Evolutionary conservation across 257 asterid genomes (phyloP), one percentile per base, ranked within the genome.

Genomic region (Penstemon newberryi): DNA sequence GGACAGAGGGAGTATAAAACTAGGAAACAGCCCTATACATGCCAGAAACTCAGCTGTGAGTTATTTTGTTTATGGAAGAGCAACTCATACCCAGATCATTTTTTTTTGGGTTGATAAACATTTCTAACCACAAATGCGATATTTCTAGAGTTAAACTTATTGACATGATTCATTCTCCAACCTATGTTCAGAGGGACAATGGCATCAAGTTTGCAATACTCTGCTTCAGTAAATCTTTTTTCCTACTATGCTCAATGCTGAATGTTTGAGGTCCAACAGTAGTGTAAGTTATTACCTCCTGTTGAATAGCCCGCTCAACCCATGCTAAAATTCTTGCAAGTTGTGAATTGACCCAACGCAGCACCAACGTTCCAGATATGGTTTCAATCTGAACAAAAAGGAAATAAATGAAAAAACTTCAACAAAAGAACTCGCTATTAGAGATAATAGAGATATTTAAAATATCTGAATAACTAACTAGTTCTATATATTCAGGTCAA

Each of bases 301-400:
- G 97, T 66, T 87, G 90, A 76, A 90, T 76, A 71, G 90, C 97
- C 67, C 99, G 92, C 79, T 89, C 96, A 76, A 90, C 95, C 99
- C 99, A 93, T 71, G 83, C 84, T 67, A 84, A 76, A 66, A 93
- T 79, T 82, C 97, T 87, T 58, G 89, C 89, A 73, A 93, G 96
- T 74, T 93, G 99, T 11, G 99, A 78, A 79, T 93, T 93, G 73
- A 93, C 89, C 99, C 99, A 93, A 60, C 99, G 90, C 75, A 88
- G 83, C 73, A 93, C 99, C 92, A 93, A 82, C 13, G 99, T 93
- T 65, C 99, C 97, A 74, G 99, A 93, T 74, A 77, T 73, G 61
- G 84, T 83, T 70, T 88, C 96, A 73, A 93, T 88, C 99, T 93
- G 80, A 70, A 73, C 72, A 73, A 50, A 75, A 73, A 65, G 46